These are phyloP conservation scores for Cutaneotrichosporon dermatis DNA, from an alignment of 1,284 basidiomycete species.

Conservation along the genomic window DNA sequence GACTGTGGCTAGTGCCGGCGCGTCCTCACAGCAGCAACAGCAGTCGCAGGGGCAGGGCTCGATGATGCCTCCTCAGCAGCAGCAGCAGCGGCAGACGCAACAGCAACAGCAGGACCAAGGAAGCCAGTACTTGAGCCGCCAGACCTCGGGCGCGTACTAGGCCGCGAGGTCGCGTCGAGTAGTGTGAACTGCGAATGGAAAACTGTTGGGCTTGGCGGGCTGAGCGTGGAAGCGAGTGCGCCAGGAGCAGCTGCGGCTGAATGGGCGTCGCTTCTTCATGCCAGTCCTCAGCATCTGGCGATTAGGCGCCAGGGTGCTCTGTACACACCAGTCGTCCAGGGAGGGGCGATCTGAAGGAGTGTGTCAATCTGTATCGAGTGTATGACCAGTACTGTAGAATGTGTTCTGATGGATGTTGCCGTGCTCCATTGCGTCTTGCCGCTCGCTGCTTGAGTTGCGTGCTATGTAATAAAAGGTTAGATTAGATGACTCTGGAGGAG, in stretches of 20 bases:
- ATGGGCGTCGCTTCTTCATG: too few relatives aligned
- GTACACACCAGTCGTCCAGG: background rate
- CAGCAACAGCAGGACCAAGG: background rate
- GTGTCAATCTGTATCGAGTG: slow-evolving; percentile 3
- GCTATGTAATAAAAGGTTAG: too few relatives aligned
- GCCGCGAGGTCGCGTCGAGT: too few relatives aligned
- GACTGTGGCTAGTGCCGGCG: background rate
- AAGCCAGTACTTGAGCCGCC: too few relatives aligned
- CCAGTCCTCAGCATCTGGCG: too few relatives aligned
- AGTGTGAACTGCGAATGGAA: too few relatives aligned
- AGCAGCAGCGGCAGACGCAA: background rate
- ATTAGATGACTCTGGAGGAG: background rate
- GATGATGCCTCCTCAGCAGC: background rate
- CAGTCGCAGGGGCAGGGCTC: background rate
- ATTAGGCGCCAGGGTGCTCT: background rate
- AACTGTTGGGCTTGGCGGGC: too few relatives aligned
- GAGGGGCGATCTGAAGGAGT: background rate
- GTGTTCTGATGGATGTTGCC: slow-evolving; percentile 3
- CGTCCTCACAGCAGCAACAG: too few relatives aligned
- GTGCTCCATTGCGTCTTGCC: background rate
- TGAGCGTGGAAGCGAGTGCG: too few relatives aligned
- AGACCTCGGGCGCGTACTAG: too few relatives aligned
- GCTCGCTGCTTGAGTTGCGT: background rate
- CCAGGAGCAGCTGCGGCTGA: too few relatives aligned
- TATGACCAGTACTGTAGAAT: slow-evolving; percentile 4